A percentile compares a stretch with the other conserved stretches of the same genome.
These are phyloP conservation scores for Wallemia hederae DNA, from an alignment of 1,284 basidiomycete genomes.

Conservation along the genomic window DNA sequence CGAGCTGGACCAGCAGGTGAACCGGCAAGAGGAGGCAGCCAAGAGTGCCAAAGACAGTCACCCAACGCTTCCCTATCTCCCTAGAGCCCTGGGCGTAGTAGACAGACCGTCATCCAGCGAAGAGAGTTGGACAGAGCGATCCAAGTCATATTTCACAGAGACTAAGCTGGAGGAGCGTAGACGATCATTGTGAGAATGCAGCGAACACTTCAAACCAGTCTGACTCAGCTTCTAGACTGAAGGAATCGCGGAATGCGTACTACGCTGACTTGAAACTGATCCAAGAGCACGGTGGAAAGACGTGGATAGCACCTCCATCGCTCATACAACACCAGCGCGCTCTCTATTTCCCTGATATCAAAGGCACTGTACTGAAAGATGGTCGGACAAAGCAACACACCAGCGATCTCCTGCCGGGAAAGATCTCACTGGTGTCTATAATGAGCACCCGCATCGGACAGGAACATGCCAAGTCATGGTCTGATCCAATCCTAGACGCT, in stretches of 20 bases:
- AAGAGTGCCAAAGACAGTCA: not conserved
- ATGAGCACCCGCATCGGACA: slow-evolving; percentile 54
- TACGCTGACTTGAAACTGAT: slow-evolving; percentile 68
- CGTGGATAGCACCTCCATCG: slow-evolving; percentile 70
- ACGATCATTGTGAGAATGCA: slow-evolving; percentile 32
- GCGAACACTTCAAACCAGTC: not conserved
- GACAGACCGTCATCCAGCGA: slow-evolving; percentile 27
- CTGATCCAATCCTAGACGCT: slow-evolving; percentile 29
- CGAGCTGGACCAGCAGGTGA: not conserved
- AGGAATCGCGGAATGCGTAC: slow-evolving; percentile 62
- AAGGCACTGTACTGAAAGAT: slow-evolving; percentile 33
- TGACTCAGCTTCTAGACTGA: slow-evolving; percentile 27
- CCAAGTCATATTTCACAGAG: slow-evolving; percentile 39
- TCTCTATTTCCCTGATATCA: slow-evolving; percentile 67
- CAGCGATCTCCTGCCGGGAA: slow-evolving; percentile 40
- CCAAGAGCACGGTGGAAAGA: slow-evolving; percentile 61
- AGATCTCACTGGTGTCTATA: slow-evolving; percentile 49
- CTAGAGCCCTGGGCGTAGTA: slow-evolving; percentile 40
- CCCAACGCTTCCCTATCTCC: slow-evolving; percentile 25
- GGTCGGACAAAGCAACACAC: slow-evolving; percentile 35
- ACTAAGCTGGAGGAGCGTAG: slow-evolving; percentile 40
- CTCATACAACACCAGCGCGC: slow-evolving; percentile 76
- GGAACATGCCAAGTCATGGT: slow-evolving; percentile 55
- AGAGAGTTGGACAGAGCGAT: slow-evolving; percentile 34
- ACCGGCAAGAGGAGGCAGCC: slow-evolving; percentile 4